These are phyloP conservation scores for Pestalotiopsis fici DNA, from an alignment of 2,329 filamentous ascomycete species.

Conservation along the genomic window DNA sequence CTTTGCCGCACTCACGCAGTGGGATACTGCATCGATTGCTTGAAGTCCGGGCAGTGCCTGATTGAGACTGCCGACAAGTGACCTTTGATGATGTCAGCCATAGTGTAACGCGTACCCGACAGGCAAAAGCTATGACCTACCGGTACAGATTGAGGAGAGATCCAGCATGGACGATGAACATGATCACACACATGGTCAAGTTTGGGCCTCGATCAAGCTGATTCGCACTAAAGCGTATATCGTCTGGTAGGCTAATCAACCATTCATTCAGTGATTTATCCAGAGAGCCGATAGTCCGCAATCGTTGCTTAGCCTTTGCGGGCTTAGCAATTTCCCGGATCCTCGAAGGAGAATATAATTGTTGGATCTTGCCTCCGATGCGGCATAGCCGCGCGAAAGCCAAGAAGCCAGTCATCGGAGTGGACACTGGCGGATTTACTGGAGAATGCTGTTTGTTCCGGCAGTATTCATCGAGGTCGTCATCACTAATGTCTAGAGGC, in stretches of 20 bases:
- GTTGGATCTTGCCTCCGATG: conserved; percentile 7
- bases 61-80: not conserved
- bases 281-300: not conserved
- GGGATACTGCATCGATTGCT: not conserved
- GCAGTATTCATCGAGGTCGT: not conserved
- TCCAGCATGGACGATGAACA: conserved; percentile 6
- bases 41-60: not conserved
- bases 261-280: conserved; percentile 4
- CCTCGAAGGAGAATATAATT: conserved; percentile 4
- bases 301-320: not conserved
- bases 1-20: not conserved
- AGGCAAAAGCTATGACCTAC: not conserved
- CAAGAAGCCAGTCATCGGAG: conserved; percentile 1
- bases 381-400: conserved; percentile 1
- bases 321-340: not conserved
- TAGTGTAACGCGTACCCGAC: too few relatives aligned
- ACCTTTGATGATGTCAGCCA: not conserved
- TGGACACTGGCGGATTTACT: not conserved
- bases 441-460: not conserved
- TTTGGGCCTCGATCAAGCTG: not conserved
- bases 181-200: conserved; percentile 7
- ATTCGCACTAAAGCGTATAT: conserved; percentile 5
- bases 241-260: not conserved
- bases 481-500: not conserved
- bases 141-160: conserved; percentile 5